Evolutionary conservation across 192 early-diverging fungal species (phyloP).

Genomic region (Phycomyces nitens): DNA sequence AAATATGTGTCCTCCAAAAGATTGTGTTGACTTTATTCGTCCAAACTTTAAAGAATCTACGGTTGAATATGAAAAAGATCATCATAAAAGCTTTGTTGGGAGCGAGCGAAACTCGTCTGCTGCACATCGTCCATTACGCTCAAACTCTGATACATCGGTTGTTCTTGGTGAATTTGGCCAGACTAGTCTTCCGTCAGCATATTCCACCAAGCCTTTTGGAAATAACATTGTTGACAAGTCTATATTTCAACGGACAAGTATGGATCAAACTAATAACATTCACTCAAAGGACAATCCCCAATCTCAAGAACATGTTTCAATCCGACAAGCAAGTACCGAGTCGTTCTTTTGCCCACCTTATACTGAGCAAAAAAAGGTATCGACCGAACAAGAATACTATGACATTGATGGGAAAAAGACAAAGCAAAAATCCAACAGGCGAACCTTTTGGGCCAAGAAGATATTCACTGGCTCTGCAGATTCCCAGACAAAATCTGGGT

Average conservation of each 20-base stretch:
- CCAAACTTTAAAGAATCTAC: background rate
- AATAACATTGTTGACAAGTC: background rate
- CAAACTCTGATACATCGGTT: background rate
- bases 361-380: constrained; percentile 1
- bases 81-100: background rate
- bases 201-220: background rate
- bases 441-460: constrained; percentile 38
- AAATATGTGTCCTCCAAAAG: background rate
- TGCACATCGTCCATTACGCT: background rate
- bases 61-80: background rate
- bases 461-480: constrained; percentile 22
- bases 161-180: background rate
- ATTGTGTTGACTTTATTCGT: background rate
- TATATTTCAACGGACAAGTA: background rate
- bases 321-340: background rate
- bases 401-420: constrained; percentile 22
- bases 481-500: background rate
- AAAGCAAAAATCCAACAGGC: constrained; percentile 27
- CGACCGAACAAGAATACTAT: background rate
- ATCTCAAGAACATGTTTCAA: background rate
- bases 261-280: background rate
- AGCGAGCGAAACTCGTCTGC: background rate
- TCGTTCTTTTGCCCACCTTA: background rate
- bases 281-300: background rate
- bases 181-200: background rate